phyloP scores from a whole-genome alignment of 495 filamentous ascomycete species.

The Xylaria flabelliformis region DNA sequence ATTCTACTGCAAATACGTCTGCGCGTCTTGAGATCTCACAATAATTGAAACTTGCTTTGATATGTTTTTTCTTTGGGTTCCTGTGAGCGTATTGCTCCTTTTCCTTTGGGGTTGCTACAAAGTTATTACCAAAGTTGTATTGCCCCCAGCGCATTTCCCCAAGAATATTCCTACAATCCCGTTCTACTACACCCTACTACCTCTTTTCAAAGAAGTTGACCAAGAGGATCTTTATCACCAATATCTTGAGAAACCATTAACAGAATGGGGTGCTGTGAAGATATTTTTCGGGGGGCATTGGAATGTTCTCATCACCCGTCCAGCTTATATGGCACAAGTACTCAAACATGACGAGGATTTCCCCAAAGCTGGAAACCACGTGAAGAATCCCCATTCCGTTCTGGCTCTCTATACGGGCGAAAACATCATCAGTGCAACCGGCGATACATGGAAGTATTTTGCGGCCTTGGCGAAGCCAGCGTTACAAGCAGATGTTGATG shows the following conservation, averaged over 20 bases:
- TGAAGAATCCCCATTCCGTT: slow-evolving; percentile 54
- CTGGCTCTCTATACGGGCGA: slow-evolving; percentile 47
- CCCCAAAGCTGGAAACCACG: slow-evolving; percentile 53
- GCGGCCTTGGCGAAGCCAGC: slow-evolving; percentile 49
- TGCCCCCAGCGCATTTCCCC: slow-evolving; percentile 33
- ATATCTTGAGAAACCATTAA: slow-evolving; percentile 41
- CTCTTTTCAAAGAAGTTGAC: slow-evolving; percentile 42
- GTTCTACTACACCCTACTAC: slow-evolving; percentile 38
- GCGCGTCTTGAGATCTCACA: not conserved
- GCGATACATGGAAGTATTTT: slow-evolving; percentile 46
- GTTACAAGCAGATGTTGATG: slow-evolving; percentile 38
- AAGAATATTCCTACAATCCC: slow-evolving; percentile 29
- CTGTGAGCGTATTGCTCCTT: slow-evolving; percentile 1
- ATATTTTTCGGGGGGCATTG: slow-evolving; percentile 39
- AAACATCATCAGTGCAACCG: slow-evolving; percentile 44
- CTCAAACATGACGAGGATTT: slow-evolving; percentile 56
- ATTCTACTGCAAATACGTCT: not conserved
- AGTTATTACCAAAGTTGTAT: slow-evolving; percentile 8
- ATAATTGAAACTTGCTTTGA: not conserved
- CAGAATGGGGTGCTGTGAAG: slow-evolving; percentile 51
- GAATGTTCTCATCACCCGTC: slow-evolving; percentile 32
- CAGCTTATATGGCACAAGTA: slow-evolving; percentile 50
- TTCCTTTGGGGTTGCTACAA: slow-evolving; percentile 6
- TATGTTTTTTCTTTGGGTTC: not conserved
- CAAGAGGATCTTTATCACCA: slow-evolving; percentile 38